Base-by-base conservation (phyloP, 306 rosid genomes). In the Canavalia ensiformis region DNA sequence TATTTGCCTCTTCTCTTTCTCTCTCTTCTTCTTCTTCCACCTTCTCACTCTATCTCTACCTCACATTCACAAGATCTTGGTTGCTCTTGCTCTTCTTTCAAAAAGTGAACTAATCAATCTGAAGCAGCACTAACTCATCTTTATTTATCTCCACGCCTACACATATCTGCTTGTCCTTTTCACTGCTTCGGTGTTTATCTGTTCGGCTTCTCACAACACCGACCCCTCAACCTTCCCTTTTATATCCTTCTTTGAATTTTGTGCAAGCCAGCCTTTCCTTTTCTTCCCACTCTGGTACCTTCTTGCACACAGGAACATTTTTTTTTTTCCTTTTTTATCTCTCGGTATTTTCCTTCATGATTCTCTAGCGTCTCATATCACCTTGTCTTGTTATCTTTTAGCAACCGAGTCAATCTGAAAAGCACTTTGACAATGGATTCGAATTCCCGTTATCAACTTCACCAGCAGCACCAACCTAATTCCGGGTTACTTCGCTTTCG, bases 401-500 rank as follows among this genome's bases (percentile, higher is more conserved):
- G 62, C 8, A 31, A 72, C 55, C 11, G 28, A 72, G 41, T 59
- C 28, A 46, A 68, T 6, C 63, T 52, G 41, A 67, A 66, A 28
- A 45, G 30, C n/a, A 6, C 18, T 65, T 68, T 13, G 25, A 47
- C 4, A 34, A 92, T 92, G 98, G 97, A 91, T 86, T 88, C 92
- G 8, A 88, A 84, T 83, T 75, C 85, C 62, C 71, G 68, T 80
- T 69, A 79, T 80, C 87, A 83, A 65, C 83, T 64, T 47, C 88
- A 77, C 8, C 68, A 75, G 31, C 91, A 74, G 30, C 58, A 60
- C 51, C 88, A 86, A 62, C 85, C 90, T 46, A 90, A 82, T 82
- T 88, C 92, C 13, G 95, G 97, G 76, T 84, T 93, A 42, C 86
- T 93, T 77, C 89, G 97, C 5, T 90, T 87, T 79, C 94, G 97